These are phyloP conservation scores for Lipomyces orientalis DNA, from an alignment of 805 yeast genomes.

Conservation along the genomic window DNA sequence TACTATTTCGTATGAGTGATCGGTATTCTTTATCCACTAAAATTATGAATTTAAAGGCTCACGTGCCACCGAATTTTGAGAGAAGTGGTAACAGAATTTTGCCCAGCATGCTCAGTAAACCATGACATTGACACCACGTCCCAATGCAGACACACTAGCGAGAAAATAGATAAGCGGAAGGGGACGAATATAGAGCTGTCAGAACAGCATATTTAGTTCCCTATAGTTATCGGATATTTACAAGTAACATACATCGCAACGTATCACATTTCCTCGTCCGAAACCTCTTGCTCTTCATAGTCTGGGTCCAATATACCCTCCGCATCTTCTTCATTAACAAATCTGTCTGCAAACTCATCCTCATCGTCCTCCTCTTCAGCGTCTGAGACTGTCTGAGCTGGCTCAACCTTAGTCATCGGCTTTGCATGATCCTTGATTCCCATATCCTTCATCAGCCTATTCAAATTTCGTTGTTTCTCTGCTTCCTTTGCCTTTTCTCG, in stretches of 20 bases:
- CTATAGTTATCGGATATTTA: neutral
- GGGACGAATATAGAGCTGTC: too few species aligned
- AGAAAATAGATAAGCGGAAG: too few species aligned
- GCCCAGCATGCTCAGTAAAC: too few species aligned
- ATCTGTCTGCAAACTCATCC: constrained; percentile 40
- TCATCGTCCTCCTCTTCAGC: constrained; percentile 58
- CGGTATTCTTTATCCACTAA: too few species aligned
- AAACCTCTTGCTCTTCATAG: constrained; percentile 27
- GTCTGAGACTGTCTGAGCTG: constrained; percentile 64
- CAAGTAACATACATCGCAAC: neutral
- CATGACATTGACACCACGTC: too few species aligned
- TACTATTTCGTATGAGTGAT: too few species aligned
- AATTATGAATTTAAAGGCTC: too few species aligned
- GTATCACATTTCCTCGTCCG: neutral
- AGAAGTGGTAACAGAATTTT: too few species aligned
- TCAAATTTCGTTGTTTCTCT: constrained; percentile 72
- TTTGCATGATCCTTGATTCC: constrained; percentile 58
- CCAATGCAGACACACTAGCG: too few species aligned
- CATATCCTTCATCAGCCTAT: constrained; percentile 81
- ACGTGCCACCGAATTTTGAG: too few species aligned
- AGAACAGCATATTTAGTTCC: neutral
- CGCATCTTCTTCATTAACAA: constrained; percentile 48
- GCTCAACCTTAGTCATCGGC: constrained; percentile 64
- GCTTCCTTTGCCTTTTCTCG: constrained; percentile 76
- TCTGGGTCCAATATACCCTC: constrained; percentile 44